Conservation (phyloP, 176 grass and related monocot genomes). For the Eragrostis nindensis region DNA sequence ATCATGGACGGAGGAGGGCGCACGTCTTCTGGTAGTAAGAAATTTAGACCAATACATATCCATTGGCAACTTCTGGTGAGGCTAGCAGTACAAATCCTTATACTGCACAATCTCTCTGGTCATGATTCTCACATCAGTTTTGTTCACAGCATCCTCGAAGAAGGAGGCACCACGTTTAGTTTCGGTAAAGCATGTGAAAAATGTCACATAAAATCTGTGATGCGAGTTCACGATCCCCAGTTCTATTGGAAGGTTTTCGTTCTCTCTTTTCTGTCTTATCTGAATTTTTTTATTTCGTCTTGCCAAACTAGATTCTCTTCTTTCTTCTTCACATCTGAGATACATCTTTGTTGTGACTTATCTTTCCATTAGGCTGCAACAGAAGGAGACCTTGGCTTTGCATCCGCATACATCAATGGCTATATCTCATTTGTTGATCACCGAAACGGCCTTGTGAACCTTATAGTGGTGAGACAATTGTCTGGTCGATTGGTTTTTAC, state of each 20-base stretch:
- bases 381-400: constrained; percentile 78
- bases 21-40: constrained; percentile 69
- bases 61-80: constrained; percentile 76
- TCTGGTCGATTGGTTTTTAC: not conserved
- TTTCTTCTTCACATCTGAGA: not conserved
- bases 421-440: constrained; percentile 79
- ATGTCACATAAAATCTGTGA: constrained; percentile 47
- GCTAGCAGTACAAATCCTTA: not conserved
- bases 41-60: constrained; percentile 72
- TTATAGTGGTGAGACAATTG: constrained; percentile 61
- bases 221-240: constrained; percentile 68
- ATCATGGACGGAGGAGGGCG: constrained; percentile 65
- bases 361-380: constrained; percentile 57
- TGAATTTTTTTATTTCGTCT: not conserved
- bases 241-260: constrained; percentile 87
- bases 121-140: not conserved
- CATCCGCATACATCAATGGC: constrained; percentile 83
- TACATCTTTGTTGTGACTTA: constrained; percentile 18
- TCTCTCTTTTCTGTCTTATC: not conserved
- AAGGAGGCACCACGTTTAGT: constrained; percentile 71
- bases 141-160: constrained; percentile 64
- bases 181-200: constrained; percentile 56
- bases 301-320: not conserved
- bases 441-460: constrained; percentile 75
- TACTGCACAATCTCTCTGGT: not conserved